A percentile compares a stretch with the other conserved stretches of the same genome.
Conservation (phyloP, 768 basidiomycete species). For the Pluteus cervinus region DNA sequence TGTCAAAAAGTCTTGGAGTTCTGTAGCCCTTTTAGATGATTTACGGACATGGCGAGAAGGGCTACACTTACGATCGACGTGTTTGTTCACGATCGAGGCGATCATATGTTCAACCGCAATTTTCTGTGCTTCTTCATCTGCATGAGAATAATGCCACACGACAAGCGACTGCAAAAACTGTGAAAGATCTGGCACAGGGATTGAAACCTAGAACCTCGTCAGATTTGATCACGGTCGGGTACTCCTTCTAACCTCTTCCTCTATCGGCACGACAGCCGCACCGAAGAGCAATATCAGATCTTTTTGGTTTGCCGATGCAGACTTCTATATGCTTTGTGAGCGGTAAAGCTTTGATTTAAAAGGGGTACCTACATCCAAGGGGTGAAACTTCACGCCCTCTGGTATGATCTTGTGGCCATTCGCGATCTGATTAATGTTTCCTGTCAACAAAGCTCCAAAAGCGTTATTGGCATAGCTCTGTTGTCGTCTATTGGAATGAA, state of each 20-base stretch:
- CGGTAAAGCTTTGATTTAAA: slow-evolving; percentile 5
- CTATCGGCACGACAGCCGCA: slow-evolving; percentile 56
- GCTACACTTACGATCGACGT: slow-evolving; percentile 48
- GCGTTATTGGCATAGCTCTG: slow-evolving; percentile 44
- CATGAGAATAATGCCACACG: slow-evolving; percentile 49
- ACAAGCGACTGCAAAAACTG: slow-evolving; percentile 50
- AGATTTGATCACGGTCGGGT: not conserved
- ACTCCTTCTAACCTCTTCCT: slow-evolving; percentile 50
- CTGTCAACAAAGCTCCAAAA: slow-evolving; percentile 50
- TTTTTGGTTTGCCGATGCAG: slow-evolving; percentile 42
- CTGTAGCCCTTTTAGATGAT: slow-evolving; percentile 22
- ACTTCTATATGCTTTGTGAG: slow-evolving; percentile 5
- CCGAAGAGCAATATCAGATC: slow-evolving; percentile 65
- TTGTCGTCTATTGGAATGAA: slow-evolving; percentile 62
- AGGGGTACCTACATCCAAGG: slow-evolving; percentile 43
- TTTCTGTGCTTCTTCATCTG: slow-evolving; percentile 45
- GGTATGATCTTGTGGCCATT: slow-evolving; percentile 51
- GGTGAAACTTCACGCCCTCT: slow-evolving; percentile 29
- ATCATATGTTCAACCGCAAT: slow-evolving; percentile 52
- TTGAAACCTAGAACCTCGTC: slow-evolving; percentile 35
- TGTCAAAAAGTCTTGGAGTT: slow-evolving; percentile 38
- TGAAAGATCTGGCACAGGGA: slow-evolving; percentile 43
- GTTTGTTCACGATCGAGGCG: slow-evolving; percentile 75
- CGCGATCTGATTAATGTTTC: slow-evolving; percentile 44
- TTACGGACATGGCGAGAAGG: not conserved